Evolutionary conservation across 2,329 filamentous ascomycete genomes (phyloP).

Genomic region (Sporothrix brasiliensis): DNA sequence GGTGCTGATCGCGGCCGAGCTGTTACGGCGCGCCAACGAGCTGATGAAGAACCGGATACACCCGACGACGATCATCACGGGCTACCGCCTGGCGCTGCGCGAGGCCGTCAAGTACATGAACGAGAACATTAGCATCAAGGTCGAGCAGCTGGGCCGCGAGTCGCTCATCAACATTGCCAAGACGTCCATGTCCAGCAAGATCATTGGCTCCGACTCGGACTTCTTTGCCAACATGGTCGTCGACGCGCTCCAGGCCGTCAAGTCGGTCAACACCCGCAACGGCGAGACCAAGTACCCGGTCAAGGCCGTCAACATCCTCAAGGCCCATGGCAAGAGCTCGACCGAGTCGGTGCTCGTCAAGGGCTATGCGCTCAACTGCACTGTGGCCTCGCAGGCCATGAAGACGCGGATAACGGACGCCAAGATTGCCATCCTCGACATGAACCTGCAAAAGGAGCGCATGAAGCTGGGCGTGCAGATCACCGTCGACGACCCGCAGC

Average conservation of each 20-base stretch:
- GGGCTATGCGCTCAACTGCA: conserved; percentile 98
- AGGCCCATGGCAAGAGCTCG: conserved; percentile 93
- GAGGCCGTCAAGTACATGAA: conserved; percentile 99
- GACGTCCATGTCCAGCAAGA: conserved; percentile 99
- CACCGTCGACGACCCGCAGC: conserved; percentile 94
- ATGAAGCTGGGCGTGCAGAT: conserved; percentile 99
- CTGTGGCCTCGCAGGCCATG: conserved; percentile 97
- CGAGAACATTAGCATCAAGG: conserved; percentile 95
- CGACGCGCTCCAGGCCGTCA: conserved; percentile 93
- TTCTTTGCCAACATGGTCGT: conserved; percentile 98
- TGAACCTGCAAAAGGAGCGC: conserved; percentile 97
- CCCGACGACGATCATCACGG: conserved; percentile 98
- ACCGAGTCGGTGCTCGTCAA: conserved; percentile 88
- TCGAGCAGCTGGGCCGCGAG: conserved; percentile 86
- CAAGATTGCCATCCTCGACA: conserved; percentile 95
- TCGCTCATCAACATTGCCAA: conserved; percentile 93
- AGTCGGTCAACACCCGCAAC: conserved; percentile 82
- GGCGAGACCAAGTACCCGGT: conserved; percentile 93
- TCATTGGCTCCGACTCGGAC: conserved; percentile 91
- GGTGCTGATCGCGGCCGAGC: conserved; percentile 93
- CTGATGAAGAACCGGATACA: conserved; percentile 99
- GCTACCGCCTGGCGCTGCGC: conserved; percentile 90
- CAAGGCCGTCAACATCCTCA: conserved; percentile 98
- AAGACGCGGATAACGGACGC: conserved; percentile 87
- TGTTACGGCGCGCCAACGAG: conserved; percentile 91